Evolutionary conservation across 306 rosid species (phyloP).

Genomic region (Cucumis hystrix): DNA sequence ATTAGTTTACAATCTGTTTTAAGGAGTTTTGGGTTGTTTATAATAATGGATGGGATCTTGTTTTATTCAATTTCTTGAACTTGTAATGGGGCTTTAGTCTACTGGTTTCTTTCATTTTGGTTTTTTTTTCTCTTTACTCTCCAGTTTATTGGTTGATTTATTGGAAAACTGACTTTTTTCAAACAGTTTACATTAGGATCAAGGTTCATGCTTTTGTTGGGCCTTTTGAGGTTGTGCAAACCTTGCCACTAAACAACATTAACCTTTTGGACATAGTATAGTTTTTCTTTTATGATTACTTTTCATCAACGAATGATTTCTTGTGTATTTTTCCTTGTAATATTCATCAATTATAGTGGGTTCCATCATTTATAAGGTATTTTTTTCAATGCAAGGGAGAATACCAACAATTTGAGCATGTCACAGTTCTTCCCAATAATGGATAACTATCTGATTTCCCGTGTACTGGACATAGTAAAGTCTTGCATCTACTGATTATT

Average conservation of each 20-base stretch:
- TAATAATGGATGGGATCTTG: background rate
- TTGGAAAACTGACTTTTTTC: background rate
- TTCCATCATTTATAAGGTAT: background rate
- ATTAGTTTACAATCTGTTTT: background rate
- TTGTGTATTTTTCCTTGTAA: background rate
- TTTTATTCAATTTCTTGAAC: background rate
- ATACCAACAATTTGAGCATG: background rate
- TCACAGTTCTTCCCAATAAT: background rate
- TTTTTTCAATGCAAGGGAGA: background rate
- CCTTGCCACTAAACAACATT: background rate
- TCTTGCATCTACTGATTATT: background rate
- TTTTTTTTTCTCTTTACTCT: background rate
- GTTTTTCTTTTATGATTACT: background rate
- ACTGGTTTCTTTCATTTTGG: background rate
- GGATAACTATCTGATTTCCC: background rate
- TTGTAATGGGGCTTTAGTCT: background rate
- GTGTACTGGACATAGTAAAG: too few relatives aligned
- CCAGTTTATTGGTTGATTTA: background rate
- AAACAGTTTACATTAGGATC: background rate
- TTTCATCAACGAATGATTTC: background rate
- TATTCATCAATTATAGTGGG: background rate
- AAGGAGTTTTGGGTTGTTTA: background rate
- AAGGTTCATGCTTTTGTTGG: background rate
- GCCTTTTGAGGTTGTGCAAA: background rate
- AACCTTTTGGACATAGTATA: background rate